Evolutionary conservation across 179 eudicot genomes (phyloP), one percentile per base, ranked within the genome.

Genomic region (Drosera spatulata): DNA sequence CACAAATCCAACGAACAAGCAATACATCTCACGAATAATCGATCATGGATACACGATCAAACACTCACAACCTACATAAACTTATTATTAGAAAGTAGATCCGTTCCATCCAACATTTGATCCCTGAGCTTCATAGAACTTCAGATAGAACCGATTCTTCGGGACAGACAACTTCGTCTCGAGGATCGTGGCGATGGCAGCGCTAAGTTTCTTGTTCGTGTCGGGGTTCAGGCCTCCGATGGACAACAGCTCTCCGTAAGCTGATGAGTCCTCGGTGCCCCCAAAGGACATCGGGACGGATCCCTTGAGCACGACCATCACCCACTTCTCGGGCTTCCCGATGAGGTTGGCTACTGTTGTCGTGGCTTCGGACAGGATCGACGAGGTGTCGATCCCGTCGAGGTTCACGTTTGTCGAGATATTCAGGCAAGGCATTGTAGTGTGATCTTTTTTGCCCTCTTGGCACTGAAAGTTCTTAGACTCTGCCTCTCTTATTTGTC

Each of bases 271-370:
- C 75, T 91, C 96, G 60, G 95, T 80, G 51, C 98, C 96, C 56
- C 96, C 98, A 68, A 91, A 91, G 41, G 98, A 71, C 14, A 91
- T 84, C 38, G 96, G 95, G 42, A 91, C 86, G 33, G 96, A 88
- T 60, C 96, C 98, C 68, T 91, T 91, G 69, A 91, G 59, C 59
- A 89, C 88, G 63, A 91, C 74, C 97, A 91, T 91, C 65, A 91
- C 97, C 73, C 83, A 91, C 90, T 91, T 51, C 9, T 67, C 63
- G 52, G 79, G 82, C 63, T 77, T 74, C 61, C 79, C 76, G 59
- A 78, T 63, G 64, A 78, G 66, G 39, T 49, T 42, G 52, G 82
- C 79, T 51, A 74, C 57, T 53, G 74, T 56, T 45, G 82, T 67
- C 10, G 79, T 67, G 41, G 82, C 79, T 49, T 78, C 82, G 10